Conservation (phyloP, 768 basidiomycete genomes). For the Tricholoma hemisulphureum region DNA sequence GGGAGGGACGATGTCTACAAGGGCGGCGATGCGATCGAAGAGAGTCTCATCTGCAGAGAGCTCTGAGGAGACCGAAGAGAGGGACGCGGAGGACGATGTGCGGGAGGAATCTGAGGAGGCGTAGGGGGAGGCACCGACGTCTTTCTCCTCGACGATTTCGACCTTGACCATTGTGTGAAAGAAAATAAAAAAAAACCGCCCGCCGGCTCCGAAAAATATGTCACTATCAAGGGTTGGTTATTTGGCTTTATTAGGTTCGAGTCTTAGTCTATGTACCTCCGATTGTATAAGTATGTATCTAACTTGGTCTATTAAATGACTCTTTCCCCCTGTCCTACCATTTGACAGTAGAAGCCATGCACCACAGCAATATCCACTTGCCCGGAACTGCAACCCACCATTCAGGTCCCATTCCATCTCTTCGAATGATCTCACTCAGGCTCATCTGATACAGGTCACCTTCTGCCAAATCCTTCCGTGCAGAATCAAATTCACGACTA, state of each 20-base stretch:
- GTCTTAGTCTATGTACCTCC: constrained; percentile 28
- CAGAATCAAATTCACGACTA: constrained; percentile 84
- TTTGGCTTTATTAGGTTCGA: constrained; percentile 27
- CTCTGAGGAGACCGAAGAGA: constrained; percentile 78
- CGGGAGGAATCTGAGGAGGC: constrained; percentile 72
- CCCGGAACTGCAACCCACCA: constrained; percentile 25
- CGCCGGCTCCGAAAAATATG: constrained; percentile 26
- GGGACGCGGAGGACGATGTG: constrained; percentile 67
- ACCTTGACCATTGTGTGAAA: constrained; percentile 83
- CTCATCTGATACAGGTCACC: constrained; percentile 50
- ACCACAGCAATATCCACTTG: constrained; percentile 31
- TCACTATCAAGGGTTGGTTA: constrained; percentile 13
- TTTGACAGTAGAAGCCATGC: constrained; percentile 27
- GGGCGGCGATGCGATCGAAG: constrained; percentile 83
- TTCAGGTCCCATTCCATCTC: constrained; percentile 31
- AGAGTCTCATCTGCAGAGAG: constrained; percentile 75
- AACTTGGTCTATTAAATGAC: constrained; percentile 19
- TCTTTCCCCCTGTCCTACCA: constrained; percentile 22
- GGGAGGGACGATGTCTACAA: constrained; percentile 95
- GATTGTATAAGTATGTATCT: constrained; percentile 39
- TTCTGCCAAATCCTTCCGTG: constrained; percentile 61
- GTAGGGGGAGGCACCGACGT: constrained; percentile 68
- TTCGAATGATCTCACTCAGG: constrained; percentile 8
- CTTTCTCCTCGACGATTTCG: constrained; percentile 83
- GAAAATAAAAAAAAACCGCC: constrained; percentile 15